A percentile compares a stretch with the other conserved stretches of the same genome.
Conservation (phyloP, 768 basidiomycete species). For the Clitopilus passeckerianus region DNA sequence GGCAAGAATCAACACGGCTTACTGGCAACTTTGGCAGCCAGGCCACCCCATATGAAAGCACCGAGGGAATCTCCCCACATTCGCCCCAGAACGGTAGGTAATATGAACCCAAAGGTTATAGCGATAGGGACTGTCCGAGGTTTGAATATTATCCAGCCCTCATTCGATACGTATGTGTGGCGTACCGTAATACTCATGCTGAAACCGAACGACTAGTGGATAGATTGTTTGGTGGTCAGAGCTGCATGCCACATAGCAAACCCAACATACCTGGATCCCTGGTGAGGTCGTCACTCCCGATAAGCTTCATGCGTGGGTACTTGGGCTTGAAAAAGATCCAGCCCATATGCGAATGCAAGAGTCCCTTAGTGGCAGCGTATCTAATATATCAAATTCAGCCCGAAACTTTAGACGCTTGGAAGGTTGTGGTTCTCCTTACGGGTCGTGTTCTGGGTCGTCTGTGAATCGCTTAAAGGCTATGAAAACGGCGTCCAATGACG, state of each 20-base stretch:
- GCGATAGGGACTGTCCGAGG: constrained; percentile 48
- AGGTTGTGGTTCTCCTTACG: constrained; percentile 31
- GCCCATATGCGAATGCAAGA: constrained; percentile 77
- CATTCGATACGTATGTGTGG: not conserved
- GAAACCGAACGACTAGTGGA: constrained; percentile 44
- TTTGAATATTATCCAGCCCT: not conserved
- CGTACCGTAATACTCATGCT: constrained; percentile 64
- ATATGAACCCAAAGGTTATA: constrained; percentile 49
- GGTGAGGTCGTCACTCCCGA: constrained; percentile 67
- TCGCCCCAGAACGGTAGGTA: constrained; percentile 52
- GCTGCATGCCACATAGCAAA: not conserved
- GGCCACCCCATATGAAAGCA: constrained; percentile 66
- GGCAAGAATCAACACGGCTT: constrained; percentile 17
- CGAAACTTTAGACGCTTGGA: not conserved
- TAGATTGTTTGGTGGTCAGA: constrained; percentile 22
- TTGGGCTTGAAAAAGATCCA: constrained; percentile 81
- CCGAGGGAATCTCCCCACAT: constrained; percentile 63
- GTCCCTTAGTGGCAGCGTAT: constrained; percentile 69
- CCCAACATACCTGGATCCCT: constrained; percentile 55
- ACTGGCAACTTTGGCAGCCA: constrained; percentile 60
- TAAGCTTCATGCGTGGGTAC: constrained; percentile 55
- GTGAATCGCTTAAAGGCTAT: constrained; percentile 50
- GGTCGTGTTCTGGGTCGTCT: constrained; percentile 63
- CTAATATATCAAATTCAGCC: constrained; percentile 20
- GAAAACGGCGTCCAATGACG: not conserved